Percentiles rank a stretch among this genome's conserved stretches.
Evolutionary conservation across 2,329 filamentous ascomycete species (phyloP).

Genomic region (Phialemoniopsis sp.): DNA sequence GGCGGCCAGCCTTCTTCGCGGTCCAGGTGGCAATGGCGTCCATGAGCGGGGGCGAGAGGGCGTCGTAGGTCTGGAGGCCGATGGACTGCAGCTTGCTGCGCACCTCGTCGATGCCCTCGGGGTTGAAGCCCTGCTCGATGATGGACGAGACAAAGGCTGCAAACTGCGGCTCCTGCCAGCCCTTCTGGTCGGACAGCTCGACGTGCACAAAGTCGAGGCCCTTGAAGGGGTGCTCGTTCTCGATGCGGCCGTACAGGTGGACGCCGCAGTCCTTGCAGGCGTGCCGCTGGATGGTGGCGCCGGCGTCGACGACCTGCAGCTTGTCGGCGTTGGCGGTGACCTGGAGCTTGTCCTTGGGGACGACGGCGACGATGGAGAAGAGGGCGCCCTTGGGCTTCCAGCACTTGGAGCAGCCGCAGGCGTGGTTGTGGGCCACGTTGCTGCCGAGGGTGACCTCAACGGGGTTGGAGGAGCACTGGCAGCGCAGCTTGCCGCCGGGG

Average conservation of each 20-base stretch:
- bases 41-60: constrained; percentile 58
- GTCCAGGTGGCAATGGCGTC: constrained; percentile 54
- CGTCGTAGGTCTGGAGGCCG: constrained; percentile 61
- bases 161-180: constrained; percentile 71
- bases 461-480: constrained; percentile 51
- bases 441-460: constrained; percentile 53
- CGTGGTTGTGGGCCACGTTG: constrained; percentile 66
- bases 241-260: constrained; percentile 62
- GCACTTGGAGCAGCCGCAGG: constrained; percentile 69
- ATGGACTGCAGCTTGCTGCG: constrained; percentile 45
- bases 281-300: constrained; percentile 55
- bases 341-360: constrained; percentile 48
- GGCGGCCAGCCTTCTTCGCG: constrained; percentile 44
- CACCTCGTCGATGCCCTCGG: constrained; percentile 49
- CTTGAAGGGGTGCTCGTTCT: constrained; percentile 61
- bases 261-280: constrained; percentile 59
- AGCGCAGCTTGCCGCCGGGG: constrained; percentile 56
- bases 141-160: constrained; percentile 65
- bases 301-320: constrained; percentile 48
- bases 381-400: constrained; percentile 63
- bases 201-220: constrained; percentile 67
- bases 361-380: constrained; percentile 61
- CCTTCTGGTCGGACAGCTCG: constrained; percentile 53
- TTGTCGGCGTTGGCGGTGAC: constrained; percentile 57
- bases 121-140: constrained; percentile 63